phyloP scores from a whole-genome alignment of 1,284 basidiomycete species.

The Trametes sp. region DNA sequence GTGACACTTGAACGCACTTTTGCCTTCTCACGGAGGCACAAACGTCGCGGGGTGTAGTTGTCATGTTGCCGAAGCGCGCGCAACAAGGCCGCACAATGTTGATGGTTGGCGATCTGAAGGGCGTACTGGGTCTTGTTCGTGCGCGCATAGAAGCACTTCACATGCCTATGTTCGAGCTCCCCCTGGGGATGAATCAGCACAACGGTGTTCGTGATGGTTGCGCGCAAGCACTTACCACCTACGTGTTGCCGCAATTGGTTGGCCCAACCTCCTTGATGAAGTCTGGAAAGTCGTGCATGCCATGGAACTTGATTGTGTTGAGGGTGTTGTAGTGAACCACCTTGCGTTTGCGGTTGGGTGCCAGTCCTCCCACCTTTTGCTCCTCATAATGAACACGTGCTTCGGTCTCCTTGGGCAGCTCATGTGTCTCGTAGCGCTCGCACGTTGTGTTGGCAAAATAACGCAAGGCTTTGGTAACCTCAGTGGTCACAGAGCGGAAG shows the following conservation, averaged over 20 bases:
- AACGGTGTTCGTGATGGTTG: background rate
- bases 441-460: background rate
- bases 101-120: slow-evolving; percentile 33
- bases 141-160: slow-evolving; percentile 43
- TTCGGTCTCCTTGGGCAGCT: slow-evolving; percentile 38
- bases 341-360: background rate
- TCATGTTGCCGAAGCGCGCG: background rate
- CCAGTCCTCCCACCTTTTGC: background rate
- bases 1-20: background rate
- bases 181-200: slow-evolving; percentile 32
- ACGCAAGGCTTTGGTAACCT: background rate
- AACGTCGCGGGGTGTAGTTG: background rate
- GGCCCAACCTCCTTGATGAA: slow-evolving; percentile 42
- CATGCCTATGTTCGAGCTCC: slow-evolving; percentile 43
- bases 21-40: background rate
- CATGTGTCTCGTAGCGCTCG: slow-evolving; percentile 27
- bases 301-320: slow-evolving; percentile 44
- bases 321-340: slow-evolving; percentile 32
- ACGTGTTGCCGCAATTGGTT: slow-evolving; percentile 46
- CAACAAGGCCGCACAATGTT: background rate
- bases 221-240: slow-evolving; percentile 34
- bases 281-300: slow-evolving; percentile 41
- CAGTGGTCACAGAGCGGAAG: background rate
- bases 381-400: slow-evolving; percentile 27
- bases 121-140: slow-evolving; percentile 43